These are phyloP conservation scores for Claviceps africana DNA, from an alignment of 2,329 filamentous ascomycete species.

Conservation along the genomic window DNA sequence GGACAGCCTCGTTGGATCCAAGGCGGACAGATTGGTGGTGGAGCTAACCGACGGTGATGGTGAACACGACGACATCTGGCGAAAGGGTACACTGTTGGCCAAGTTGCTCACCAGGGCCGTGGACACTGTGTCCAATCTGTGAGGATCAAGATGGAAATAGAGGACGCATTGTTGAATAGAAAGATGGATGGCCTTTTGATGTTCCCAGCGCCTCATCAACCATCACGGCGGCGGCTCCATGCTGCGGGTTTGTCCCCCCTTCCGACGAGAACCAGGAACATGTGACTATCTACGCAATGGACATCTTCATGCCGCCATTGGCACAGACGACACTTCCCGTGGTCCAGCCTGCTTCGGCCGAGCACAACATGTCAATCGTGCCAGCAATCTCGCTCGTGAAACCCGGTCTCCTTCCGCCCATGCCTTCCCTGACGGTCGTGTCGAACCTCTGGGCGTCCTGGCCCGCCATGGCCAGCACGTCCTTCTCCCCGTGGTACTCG, in stretches of 20 bases:
- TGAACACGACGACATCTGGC: conserved; percentile 2
- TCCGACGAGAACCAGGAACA: no score
- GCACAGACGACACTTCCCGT: conserved; percentile 60
- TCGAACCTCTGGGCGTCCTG: conserved; percentile 20
- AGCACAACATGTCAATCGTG: conserved; percentile 57
- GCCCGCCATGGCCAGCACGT: conserved; percentile 17
- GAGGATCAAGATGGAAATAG: background rate
- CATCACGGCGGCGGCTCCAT: background rate
- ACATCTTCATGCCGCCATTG: conserved; percentile 40
- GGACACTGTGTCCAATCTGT: background rate
- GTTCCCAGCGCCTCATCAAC: background rate
- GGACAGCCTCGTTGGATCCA: conserved; percentile 1
- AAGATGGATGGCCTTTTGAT: background rate
- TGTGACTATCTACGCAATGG: conserved; percentile 15
- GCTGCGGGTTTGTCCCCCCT: no score
- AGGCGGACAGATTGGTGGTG: background rate
- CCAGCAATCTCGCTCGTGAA: conserved; percentile 47
- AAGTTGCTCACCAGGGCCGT: background rate
- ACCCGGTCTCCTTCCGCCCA: conserved; percentile 21
- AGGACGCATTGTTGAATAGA: background rate
- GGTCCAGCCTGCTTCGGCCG: conserved; percentile 51
- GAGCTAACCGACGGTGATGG: conserved; percentile 1
- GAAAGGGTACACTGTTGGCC: conserved; percentile 1
- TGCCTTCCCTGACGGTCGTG: conserved; percentile 17
- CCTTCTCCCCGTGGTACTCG: conserved; percentile 19